Evolutionary conservation across 805 yeast species (phyloP).

Genomic region (Grigorovia transvaalensis): DNA sequence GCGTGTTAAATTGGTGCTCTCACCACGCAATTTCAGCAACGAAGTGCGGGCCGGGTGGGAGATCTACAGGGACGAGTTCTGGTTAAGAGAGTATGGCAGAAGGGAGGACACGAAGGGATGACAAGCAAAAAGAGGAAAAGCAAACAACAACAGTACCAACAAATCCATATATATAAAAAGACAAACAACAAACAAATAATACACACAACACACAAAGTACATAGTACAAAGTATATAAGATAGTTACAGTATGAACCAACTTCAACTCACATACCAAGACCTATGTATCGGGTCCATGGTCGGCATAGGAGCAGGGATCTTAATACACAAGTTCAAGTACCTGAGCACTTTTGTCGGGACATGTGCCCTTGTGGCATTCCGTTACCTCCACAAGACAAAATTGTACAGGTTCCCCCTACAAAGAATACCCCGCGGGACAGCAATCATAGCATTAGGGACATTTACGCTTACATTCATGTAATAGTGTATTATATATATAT

Average conservation of each 20-base stretch:
- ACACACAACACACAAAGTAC: neutral
- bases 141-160: neutral
- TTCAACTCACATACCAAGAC: neutral
- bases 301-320: neutral
- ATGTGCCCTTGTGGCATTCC: neutral
- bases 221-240: too few relatives aligned
- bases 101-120: neutral
- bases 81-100: slow-evolving; percentile 75
- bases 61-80: slow-evolving; percentile 80
- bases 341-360: neutral
- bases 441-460: neutral
- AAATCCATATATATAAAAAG: too few relatives aligned
- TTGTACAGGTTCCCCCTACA: neutral
- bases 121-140: neutral
- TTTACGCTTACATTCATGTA: neutral
- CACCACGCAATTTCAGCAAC: slow-evolving; percentile 71
- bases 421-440: neutral
- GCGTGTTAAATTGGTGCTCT: slow-evolving; percentile 64
- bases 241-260: neutral
- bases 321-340: neutral
- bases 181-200: neutral
- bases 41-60: slow-evolving; percentile 93
- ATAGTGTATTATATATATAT: neutral
- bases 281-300: neutral
- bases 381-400: neutral